phyloP scores from a whole-genome alignment of 163 green algal species.

The Coccomyxa subellipsoidea region DNA sequence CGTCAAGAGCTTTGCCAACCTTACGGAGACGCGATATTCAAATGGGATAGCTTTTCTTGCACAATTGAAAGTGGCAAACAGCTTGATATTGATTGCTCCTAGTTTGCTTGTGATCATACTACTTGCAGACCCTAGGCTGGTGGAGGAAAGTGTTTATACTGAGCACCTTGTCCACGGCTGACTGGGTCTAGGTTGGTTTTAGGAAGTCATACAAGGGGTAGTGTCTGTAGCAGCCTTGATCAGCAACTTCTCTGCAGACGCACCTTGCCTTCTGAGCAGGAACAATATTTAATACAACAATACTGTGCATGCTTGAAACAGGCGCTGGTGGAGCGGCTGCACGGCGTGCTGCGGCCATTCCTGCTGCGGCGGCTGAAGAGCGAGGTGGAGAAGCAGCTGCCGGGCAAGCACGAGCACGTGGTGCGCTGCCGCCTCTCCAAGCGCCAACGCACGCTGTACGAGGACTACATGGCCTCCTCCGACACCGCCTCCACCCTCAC shows the following conservation, averaged over 20 bases:
- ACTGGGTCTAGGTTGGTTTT: neutral
- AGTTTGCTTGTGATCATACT: no score
- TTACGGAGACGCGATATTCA: no score
- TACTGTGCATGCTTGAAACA: constrained; percentile 47
- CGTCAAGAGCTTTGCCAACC: no score
- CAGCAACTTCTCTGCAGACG: no score
- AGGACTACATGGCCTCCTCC: constrained; percentile 90
- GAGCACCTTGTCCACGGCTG: no score
- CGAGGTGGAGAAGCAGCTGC: constrained; percentile 77
- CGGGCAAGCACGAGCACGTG: constrained; percentile 92
- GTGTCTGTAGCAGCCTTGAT: neutral
- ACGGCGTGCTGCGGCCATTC: constrained; percentile 92
- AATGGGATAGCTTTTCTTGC: no score
- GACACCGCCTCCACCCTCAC: constrained; percentile 71
- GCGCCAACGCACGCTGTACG: constrained; percentile 92
- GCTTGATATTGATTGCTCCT: no score
- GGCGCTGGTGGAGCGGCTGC: constrained; percentile 68
- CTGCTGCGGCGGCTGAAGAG: constrained; percentile 91
- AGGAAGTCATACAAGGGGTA: neutral
- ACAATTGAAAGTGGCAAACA: no score
- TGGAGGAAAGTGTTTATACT: no score
- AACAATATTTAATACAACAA: no score
- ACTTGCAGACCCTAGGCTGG: no score
- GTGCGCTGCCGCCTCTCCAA: constrained; percentile 75
- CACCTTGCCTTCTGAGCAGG: no score